Evolutionary conservation across 805 yeast species (phyloP).

Genomic region (Suhomyces sp.): DNA sequence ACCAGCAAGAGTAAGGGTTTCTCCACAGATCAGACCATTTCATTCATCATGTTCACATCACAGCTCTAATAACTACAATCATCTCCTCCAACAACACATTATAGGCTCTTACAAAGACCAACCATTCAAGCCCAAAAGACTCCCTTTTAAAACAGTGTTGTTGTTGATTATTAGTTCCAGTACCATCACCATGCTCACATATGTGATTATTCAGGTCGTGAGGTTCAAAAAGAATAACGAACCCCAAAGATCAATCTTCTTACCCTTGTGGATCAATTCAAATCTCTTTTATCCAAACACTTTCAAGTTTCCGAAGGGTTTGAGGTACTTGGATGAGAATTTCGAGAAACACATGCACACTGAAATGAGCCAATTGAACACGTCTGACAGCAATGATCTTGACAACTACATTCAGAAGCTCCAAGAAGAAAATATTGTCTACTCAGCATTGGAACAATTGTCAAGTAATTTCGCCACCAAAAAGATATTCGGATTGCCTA

Average conservation of each 20-base stretch:
- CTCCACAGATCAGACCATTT: no score
- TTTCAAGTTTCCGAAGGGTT: conserved; percentile 25
- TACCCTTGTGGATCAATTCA: conserved; percentile 27
- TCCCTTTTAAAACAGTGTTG: conserved; percentile 21
- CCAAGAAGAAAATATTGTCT: conserved; percentile 24
- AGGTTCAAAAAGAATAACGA: conserved; percentile 12
- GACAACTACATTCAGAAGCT: conserved; percentile 14
- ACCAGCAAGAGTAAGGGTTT: no score
- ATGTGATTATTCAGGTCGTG: conserved; percentile 19
- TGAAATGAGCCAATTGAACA: conserved; percentile 17
- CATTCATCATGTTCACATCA: no score
- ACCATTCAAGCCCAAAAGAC: conserved; percentile 10
- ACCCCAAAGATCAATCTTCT: conserved; percentile 14
- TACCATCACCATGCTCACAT: conserved; percentile 23
- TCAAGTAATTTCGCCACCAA: conserved; percentile 21
- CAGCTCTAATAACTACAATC: no score
- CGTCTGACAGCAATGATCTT: conserved; percentile 7
- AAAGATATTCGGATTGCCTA: conserved; percentile 30
- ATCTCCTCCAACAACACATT: no score
- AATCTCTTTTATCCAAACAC: conserved; percentile 26
- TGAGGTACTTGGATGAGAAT: conserved; percentile 26
- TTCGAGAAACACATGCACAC: conserved; percentile 13
- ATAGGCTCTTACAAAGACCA: no score
- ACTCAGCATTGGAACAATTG: conserved; percentile 26
- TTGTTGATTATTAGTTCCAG: conserved; percentile 21